Percentiles rank a stretch among this genome's conserved stretches.
Conservation (phyloP, 192 early-diverging fungal species). For the Coemansia sp. region DNA sequence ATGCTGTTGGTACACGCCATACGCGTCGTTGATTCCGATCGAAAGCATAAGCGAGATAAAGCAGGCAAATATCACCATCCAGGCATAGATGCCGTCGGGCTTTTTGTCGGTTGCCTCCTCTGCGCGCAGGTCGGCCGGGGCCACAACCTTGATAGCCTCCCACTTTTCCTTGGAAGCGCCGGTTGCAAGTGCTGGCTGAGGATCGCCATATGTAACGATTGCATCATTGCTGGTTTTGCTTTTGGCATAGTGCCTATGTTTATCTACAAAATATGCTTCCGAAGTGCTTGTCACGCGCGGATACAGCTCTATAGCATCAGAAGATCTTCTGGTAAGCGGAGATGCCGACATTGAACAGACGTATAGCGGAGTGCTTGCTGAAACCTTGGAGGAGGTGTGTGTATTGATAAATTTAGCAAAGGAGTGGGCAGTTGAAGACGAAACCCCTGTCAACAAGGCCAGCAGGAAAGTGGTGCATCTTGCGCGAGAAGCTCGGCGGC, state of each 20-base stretch:
- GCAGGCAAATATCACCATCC: constrained; percentile 48
- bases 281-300: background rate
- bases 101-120: constrained; percentile 46
- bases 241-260: background rate
- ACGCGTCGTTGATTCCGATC: constrained; percentile 55
- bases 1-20: constrained; percentile 55
- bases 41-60: constrained; percentile 52
- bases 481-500: background rate
- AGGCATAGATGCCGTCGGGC: constrained; percentile 46
- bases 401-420: background rate
- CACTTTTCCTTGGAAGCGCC: constrained; percentile 6
- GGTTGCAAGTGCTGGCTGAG: background rate
- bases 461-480: background rate
- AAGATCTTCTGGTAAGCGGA: background rate
- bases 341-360: background rate
- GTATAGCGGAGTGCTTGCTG: background rate
- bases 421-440: background rate
- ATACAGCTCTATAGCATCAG: background rate
- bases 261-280: background rate
- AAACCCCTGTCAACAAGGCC: background rate
- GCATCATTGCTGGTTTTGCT: background rate
- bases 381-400: too few relatives aligned
- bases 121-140: constrained; percentile 40
- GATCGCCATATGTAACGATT: background rate
- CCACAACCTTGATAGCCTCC: constrained; percentile 28